These are phyloP conservation scores for Pestalotiopsis sp. DNA, from an alignment of 2,329 filamentous ascomycete species.

Conservation along the genomic window DNA sequence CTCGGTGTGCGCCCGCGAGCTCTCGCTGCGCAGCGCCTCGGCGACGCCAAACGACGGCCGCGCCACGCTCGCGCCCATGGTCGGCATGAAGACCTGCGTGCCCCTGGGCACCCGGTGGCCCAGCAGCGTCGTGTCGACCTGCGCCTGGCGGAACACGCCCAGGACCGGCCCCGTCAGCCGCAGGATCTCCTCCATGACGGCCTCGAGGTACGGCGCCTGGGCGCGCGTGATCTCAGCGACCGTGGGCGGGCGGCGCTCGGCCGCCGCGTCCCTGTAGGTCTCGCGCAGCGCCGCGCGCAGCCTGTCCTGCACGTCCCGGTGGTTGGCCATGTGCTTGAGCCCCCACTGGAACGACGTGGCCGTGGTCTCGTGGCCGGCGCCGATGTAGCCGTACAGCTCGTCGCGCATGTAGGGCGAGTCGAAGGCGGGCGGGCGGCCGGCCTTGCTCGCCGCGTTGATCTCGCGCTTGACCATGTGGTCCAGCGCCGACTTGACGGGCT, in stretches of 20 bases:
- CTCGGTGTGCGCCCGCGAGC: slow-evolving; percentile 9
- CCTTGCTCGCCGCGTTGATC: slow-evolving; percentile 15
- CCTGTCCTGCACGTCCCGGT: slow-evolving; percentile 12
- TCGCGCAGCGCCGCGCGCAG: slow-evolving; percentile 10
- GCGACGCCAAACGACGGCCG: slow-evolving; percentile 10
- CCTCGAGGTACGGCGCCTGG: slow-evolving; percentile 15
- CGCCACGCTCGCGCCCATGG: slow-evolving; percentile 7
- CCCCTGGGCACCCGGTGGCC: slow-evolving; percentile 12
- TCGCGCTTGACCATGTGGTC: slow-evolving; percentile 19
- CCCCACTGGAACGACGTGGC: slow-evolving; percentile 11
- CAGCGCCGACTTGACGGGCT: slow-evolving; percentile 14
- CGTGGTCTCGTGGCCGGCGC: slow-evolving; percentile 11
- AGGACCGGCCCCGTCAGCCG: slow-evolving; percentile 11
- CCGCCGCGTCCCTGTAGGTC: not conserved
- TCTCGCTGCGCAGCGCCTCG: slow-evolving; percentile 14
- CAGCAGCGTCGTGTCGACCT: slow-evolving; percentile 11
- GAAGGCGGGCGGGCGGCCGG: slow-evolving; percentile 14
- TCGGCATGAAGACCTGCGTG: slow-evolving; percentile 10
- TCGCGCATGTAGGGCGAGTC: slow-evolving; percentile 15
- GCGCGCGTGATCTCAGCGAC: slow-evolving; percentile 12
- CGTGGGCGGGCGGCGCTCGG: slow-evolving; percentile 11
- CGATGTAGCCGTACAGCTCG: slow-evolving; percentile 13
- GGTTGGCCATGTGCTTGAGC: slow-evolving; percentile 12
- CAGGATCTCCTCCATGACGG: slow-evolving; percentile 14
- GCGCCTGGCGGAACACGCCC: slow-evolving; percentile 7